Percentiles rank a stretch among this genome's conserved stretches.
Evolutionary conservation across 2,329 filamentous ascomycete species (phyloP).

Genomic region (Elsinoe batatas): DNA sequence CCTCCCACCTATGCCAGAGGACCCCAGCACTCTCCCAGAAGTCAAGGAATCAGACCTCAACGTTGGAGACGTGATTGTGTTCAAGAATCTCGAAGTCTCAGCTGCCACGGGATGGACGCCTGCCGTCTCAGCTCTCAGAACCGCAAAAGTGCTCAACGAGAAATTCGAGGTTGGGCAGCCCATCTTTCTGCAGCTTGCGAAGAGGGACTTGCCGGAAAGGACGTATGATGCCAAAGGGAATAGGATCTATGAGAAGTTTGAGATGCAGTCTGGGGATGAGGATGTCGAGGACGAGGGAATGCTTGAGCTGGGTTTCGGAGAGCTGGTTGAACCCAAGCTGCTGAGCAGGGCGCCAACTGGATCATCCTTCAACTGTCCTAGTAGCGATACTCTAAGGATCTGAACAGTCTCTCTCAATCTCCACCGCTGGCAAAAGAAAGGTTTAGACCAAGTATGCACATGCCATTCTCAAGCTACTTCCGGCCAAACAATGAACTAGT

Average conservation of each 20-base stretch:
- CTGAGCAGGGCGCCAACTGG: slow-evolving; percentile 10
- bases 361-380: too few relatives aligned
- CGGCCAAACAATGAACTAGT: too few relatives aligned
- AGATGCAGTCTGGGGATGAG: slow-evolving; percentile 51
- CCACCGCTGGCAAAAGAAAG: too few relatives aligned
- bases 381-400: too few relatives aligned
- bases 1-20: slow-evolving; percentile 51
- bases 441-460: too few relatives aligned
- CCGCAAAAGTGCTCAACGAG: slow-evolving; percentile 50
- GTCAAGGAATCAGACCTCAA: slow-evolving; percentile 42
- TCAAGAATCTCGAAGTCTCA: slow-evolving; percentile 55
- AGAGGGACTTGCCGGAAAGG: slow-evolving; percentile 52
- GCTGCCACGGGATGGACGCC: slow-evolving; percentile 58
- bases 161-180: slow-evolving; percentile 16
- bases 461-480: too few relatives aligned
- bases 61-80: slow-evolving; percentile 56
- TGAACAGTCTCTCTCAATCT: neutral
- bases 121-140: slow-evolving; percentile 50
- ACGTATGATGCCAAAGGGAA: slow-evolving; percentile 60
- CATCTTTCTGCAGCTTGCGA: slow-evolving; percentile 57
- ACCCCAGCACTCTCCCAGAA: slow-evolving; percentile 44
- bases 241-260: slow-evolving; percentile 67
- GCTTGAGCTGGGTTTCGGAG: slow-evolving; percentile 49
- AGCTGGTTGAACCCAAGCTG: slow-evolving; percentile 60
- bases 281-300: slow-evolving; percentile 47